These are phyloP conservation scores for Globisporangium uncinulatum DNA, from an alignment of 352 stramenopile genomes.

Conservation along the genomic window DNA sequence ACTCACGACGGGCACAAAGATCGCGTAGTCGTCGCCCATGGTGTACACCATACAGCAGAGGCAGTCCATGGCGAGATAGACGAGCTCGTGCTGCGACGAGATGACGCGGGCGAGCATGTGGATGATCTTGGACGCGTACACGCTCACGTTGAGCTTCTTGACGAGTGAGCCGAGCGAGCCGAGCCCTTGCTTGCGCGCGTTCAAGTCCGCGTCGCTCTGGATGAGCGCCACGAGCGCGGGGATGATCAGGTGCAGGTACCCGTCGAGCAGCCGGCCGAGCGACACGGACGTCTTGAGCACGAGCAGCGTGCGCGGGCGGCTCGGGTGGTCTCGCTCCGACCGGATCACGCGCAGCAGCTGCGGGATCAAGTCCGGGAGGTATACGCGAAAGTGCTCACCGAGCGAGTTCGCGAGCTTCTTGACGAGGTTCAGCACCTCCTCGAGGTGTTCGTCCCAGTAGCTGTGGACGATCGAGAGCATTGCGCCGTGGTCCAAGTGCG, in stretches of 20 bases:
- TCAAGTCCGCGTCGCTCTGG: constrained; percentile 76
- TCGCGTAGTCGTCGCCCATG: constrained; percentile 86
- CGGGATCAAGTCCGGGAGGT: constrained; percentile 83
- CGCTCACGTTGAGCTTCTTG: constrained; percentile 87
- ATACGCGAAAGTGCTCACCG: constrained; percentile 84
- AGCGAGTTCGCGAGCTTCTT: constrained; percentile 89
- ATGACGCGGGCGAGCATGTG: constrained; percentile 86
- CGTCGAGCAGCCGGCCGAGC: constrained; percentile 67
- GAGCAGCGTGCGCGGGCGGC: constrained; percentile 64
- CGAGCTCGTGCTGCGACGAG: constrained; percentile 70
- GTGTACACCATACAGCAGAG: constrained; percentile 88
- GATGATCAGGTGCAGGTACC: constrained; percentile 84
- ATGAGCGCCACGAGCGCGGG: constrained; percentile 78
- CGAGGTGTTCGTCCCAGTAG: constrained; percentile 91
- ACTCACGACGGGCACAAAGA: constrained; percentile 84
- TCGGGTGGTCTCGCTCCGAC: constrained; percentile 61
- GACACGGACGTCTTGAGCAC: constrained; percentile 79
- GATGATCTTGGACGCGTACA: constrained; percentile 88
- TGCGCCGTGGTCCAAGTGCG: constrained; percentile 77
- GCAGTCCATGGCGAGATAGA: constrained; percentile 86
- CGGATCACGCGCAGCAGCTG: constrained; percentile 86
- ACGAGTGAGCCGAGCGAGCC: constrained; percentile 79
- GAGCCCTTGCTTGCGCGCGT: constrained; percentile 74
- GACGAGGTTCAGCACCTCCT: constrained; percentile 96
- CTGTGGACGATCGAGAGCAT: constrained; percentile 79